Evolutionary conservation across 768 basidiomycete genomes (phyloP).

Genomic region (Suillus occidentalis): DNA sequence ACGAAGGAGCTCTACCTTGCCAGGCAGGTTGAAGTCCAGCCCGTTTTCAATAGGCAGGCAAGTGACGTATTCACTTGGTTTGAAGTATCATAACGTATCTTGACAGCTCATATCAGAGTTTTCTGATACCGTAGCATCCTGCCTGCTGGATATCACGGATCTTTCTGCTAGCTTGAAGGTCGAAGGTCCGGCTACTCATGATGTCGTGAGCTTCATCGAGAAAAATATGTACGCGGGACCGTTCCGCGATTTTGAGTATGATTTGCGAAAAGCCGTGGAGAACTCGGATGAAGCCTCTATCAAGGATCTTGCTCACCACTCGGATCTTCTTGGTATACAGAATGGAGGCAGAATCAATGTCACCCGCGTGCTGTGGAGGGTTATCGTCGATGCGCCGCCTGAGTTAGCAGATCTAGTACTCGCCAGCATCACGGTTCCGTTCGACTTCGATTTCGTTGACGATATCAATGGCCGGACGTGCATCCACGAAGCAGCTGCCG

Average conservation of each 20-base stretch:
- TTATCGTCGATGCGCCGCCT: conserved; percentile 75
- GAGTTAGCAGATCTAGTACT: conserved; percentile 77
- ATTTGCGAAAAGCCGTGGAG: conserved; percentile 75
- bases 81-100: conserved; percentile 15
- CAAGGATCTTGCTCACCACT: conserved; percentile 67
- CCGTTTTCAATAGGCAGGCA: conserved; percentile 94
- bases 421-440: conserved; percentile 59
- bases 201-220: conserved; percentile 71
- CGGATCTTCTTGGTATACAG: conserved; percentile 63
- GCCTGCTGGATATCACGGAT: conserved; percentile 77
- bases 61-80: conserved; percentile 20
- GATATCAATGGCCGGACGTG: conserved; percentile 96
- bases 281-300: conserved; percentile 60
- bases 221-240: conserved; percentile 64
- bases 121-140: conserved; percentile 86
- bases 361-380: conserved; percentile 93
- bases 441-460: conserved; percentile 91
- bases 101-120: conserved; percentile 89
- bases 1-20: conserved; percentile 97
- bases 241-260: conserved; percentile 86
- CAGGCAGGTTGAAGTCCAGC: conserved; percentile 98
- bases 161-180: conserved; percentile 73
- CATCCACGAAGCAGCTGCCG: conserved; percentile 90
- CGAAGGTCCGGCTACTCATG: conserved; percentile 75
- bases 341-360: conserved; percentile 65